phyloP scores from a whole-genome alignment of 768 basidiomycete species.

The Rhizopogon vinicolor region DNA sequence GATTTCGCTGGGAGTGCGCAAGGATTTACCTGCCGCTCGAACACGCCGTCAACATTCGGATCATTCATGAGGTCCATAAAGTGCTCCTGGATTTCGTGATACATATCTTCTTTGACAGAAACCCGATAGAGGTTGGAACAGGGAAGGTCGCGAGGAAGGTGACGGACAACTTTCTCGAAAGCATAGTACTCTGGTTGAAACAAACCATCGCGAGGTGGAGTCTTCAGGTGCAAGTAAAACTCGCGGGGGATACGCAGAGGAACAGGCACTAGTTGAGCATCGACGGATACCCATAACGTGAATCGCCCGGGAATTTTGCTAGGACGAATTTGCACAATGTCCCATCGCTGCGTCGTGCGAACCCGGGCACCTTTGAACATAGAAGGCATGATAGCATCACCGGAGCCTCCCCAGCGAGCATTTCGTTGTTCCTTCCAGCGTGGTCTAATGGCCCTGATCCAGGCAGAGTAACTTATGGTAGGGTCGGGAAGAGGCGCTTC shows the following conservation, averaged over 20 bases:
- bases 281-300: conserved; percentile 82
- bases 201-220: conserved; percentile 53
- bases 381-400: conserved; percentile 50
- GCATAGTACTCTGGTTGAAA: conserved; percentile 70
- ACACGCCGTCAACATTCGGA: conserved; percentile 92
- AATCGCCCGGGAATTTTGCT: conserved; percentile 78
- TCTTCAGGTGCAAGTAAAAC: conserved; percentile 90
- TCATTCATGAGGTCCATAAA: conserved; percentile 92
- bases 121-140: conserved; percentile 81
- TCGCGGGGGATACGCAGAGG: conserved; percentile 84
- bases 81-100: conserved; percentile 80
- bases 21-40: conserved; percentile 76
- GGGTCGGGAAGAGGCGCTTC: conserved; percentile 57
- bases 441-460: conserved; percentile 72
- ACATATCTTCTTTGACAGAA: conserved; percentile 77
- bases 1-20: not conserved
- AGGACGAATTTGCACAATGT: conserved; percentile 84
- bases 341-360: conserved; percentile 74
- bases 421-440: conserved; percentile 68
- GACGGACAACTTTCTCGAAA: conserved; percentile 67
- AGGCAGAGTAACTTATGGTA: conserved; percentile 60
- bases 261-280: conserved; percentile 72
- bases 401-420: conserved; percentile 36
- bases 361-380: conserved; percentile 68
- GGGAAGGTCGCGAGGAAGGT: conserved; percentile 74